A percentile compares a stretch with the other conserved stretches of the same genome.
phyloP scores from a whole-genome alignment of 495 filamentous ascomycete genomes.

The Penicillium angulare region DNA sequence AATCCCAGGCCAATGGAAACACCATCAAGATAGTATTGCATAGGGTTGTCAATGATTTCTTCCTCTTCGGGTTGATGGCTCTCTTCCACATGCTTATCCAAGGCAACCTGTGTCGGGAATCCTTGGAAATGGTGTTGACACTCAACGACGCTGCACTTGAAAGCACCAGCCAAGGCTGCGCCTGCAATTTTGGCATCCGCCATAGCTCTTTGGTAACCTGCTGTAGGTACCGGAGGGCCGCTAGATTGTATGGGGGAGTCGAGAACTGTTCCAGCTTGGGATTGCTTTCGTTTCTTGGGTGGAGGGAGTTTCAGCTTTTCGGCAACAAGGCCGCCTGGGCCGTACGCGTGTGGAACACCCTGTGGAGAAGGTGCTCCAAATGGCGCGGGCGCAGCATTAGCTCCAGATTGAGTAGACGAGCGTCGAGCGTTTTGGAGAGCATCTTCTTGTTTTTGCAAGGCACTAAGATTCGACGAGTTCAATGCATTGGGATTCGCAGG shows the following conservation, averaged over 20 bases:
- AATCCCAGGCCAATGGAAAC: slow-evolving; percentile 38
- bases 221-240: slow-evolving; percentile 22
- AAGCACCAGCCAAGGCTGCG: slow-evolving; percentile 27
- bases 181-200: slow-evolving; percentile 33
- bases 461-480: slow-evolving; percentile 64
- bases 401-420: slow-evolving; percentile 55
- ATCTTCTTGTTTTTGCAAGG: slow-evolving; percentile 48
- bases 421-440: slow-evolving; percentile 41
- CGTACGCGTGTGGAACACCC: slow-evolving; percentile 59
- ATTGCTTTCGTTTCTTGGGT: slow-evolving; percentile 57
- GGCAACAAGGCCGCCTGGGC: slow-evolving; percentile 43
- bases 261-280: slow-evolving; percentile 36
- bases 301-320: slow-evolving; percentile 63
- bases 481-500: slow-evolving; percentile 48
- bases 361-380: slow-evolving; percentile 70
- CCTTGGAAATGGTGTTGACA: slow-evolving; percentile 48
- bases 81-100: slow-evolving; percentile 50
- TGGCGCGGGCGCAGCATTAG: slow-evolving; percentile 61
- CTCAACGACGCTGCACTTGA: slow-evolving; percentile 44
- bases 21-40: slow-evolving; percentile 47
- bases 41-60: slow-evolving; percentile 42
- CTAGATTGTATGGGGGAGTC: slow-evolving; percentile 30
- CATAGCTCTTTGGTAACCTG: slow-evolving; percentile 34
- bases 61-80: slow-evolving; percentile 44
- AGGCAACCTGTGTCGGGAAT: slow-evolving; percentile 41